Conservation (phyloP, 805 yeast genomes). For the Metschnikowia cubensis region DNA sequence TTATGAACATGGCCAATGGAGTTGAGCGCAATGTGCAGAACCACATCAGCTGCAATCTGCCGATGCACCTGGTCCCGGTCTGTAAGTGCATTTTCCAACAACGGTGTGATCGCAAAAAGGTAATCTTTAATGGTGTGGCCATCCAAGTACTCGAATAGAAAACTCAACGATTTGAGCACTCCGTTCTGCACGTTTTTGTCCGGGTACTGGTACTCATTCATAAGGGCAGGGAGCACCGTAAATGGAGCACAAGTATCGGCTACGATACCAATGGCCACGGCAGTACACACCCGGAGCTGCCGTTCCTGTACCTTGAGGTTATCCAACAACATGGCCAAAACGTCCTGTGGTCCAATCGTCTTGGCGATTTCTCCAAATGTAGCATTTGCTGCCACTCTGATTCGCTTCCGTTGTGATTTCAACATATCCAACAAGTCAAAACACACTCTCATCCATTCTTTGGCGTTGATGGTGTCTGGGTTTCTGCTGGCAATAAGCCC, state of each 20-base stretch:
- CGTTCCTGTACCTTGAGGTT: conserved; percentile 91
- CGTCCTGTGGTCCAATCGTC: conserved; percentile 96
- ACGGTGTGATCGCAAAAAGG: conserved; percentile 70
- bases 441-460: conserved; percentile 97
- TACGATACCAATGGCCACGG: conserved; percentile 96
- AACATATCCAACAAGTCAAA: conserved; percentile 87
- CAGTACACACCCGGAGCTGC: conserved; percentile 93
- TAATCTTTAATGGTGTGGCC: conserved; percentile 72
- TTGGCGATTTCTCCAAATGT: conserved; percentile 89
- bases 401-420: conserved; percentile 71
- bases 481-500: conserved; percentile 79
- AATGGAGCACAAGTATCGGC: conserved; percentile 92
- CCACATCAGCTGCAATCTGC: conserved; percentile 90
- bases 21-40: conserved; percentile 75
- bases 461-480: conserved; percentile 78
- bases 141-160: conserved; percentile 88
- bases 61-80: conserved; percentile 91
- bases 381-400: conserved; percentile 79
- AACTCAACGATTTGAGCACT: conserved; percentile 83
- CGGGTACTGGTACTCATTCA: conserved; percentile 93
- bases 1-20: conserved; percentile 73
- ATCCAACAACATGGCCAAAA: conserved; percentile 74
- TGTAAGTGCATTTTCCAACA: conserved; percentile 83
- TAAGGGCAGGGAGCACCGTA: conserved; percentile 87
- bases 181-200: conserved; percentile 95